Conservation (phyloP, 805 yeast genomes). For the Nakazawaea holstii region DNA sequence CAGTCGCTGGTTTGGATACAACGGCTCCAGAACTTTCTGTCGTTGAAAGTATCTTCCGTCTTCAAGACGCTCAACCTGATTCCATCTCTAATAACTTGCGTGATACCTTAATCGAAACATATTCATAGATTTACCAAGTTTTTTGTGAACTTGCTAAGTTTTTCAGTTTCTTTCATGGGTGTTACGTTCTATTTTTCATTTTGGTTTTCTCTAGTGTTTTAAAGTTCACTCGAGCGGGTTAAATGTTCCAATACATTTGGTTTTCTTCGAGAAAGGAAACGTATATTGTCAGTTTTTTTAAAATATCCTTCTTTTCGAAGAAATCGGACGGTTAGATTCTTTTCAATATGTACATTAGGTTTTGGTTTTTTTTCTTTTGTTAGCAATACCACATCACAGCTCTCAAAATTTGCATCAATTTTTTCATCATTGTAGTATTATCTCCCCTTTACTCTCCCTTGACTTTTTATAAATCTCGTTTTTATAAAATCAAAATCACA, state of each 20-base stretch:
- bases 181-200: not conserved
- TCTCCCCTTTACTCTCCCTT: too few relatives aligned
- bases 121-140: slow-evolving; percentile 42
- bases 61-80: slow-evolving; percentile 88
- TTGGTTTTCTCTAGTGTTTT: not conserved
- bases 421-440: too few relatives aligned
- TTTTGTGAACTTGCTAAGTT: not conserved
- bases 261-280: not conserved
- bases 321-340: not conserved
- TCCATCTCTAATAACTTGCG: slow-evolving; percentile 79
- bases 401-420: not conserved
- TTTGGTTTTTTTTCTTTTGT: slow-evolving; percentile 2
- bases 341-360: slow-evolving; percentile 3
- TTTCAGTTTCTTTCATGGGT: not conserved
- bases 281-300: too few relatives aligned
- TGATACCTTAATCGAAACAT: slow-evolving; percentile 89
- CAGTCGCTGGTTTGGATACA: slow-evolving; percentile 95
- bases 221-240: not conserved
- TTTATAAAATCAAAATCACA: too few relatives aligned
- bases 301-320: too few relatives aligned
- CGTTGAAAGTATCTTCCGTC: slow-evolving; percentile 90
- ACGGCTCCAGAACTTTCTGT: slow-evolving; percentile 98
- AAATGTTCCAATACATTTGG: too few relatives aligned
- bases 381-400: not conserved
- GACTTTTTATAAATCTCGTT: too few relatives aligned